A percentile compares a stretch with the other conserved stretches of the same genome.
Evolutionary conservation across 1,139 yeast species (phyloP).

Genomic region (Groenewaldozyma auringiensis): DNA sequence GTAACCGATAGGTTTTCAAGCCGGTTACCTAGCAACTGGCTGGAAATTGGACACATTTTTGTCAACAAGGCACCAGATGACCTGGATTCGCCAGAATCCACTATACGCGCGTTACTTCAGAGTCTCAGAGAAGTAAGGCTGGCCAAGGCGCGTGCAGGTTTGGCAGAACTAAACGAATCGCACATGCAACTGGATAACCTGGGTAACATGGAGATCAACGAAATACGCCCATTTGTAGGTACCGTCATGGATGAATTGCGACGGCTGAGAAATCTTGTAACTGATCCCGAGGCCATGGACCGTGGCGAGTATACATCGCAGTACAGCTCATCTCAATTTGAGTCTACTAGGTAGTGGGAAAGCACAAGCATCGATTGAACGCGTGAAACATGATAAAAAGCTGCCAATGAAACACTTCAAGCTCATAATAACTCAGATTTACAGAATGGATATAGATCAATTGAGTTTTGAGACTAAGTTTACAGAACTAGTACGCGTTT

Average conservation of each 20-base stretch:
- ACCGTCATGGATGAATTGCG: conserved; percentile 72
- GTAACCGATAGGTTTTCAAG: conserved; percentile 54
- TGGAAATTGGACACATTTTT: conserved; percentile 65
- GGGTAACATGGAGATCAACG: conserved; percentile 79
- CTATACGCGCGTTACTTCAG: conserved; percentile 60
- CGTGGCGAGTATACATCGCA: conserved; percentile 14
- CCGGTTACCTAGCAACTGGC: conserved; percentile 76
- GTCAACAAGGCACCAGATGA: conserved; percentile 69
- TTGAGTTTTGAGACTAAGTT: too few relatives aligned
- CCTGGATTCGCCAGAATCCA: conserved; percentile 56
- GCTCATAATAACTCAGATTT: too few relatives aligned
- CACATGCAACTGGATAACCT: conserved; percentile 79
- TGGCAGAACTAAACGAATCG: conserved; percentile 69
- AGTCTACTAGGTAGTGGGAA: too few relatives aligned
- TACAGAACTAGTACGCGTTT: too few relatives aligned
- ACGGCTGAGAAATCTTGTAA: conserved; percentile 39
- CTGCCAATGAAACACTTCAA: too few relatives aligned
- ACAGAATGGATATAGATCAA: too few relatives aligned
- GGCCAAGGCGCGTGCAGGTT: conserved; percentile 74
- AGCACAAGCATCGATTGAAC: too few relatives aligned
- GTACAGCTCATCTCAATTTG: not conserved
- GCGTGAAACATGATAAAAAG: too few relatives aligned
- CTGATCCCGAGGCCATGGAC: conserved; percentile 21
- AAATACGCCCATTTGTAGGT: conserved; percentile 72
- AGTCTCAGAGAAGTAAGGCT: conserved; percentile 79